A percentile compares a stretch with the other conserved stretches of the same genome.
Evolutionary conservation across 768 basidiomycete species (phyloP).

Genomic region (Mycena vitilis): DNA sequence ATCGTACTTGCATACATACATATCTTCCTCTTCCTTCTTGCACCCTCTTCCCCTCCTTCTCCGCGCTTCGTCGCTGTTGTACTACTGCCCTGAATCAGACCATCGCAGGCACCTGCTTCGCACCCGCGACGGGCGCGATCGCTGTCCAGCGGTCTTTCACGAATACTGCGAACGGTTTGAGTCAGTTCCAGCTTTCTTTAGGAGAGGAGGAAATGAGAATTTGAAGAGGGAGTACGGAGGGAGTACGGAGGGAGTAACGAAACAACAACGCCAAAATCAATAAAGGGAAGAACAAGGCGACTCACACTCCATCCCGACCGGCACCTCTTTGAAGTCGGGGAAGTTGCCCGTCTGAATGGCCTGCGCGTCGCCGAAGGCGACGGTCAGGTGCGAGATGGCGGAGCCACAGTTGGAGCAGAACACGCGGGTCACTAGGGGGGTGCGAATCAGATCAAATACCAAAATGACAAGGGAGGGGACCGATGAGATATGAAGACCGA

Average conservation of each 20-base stretch:
- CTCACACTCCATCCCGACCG: constrained; percentile 46
- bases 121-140: constrained; percentile 38
- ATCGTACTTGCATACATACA: too few relatives aligned
- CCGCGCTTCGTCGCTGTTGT: too few relatives aligned
- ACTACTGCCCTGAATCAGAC: neutral
- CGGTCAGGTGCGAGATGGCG: constrained; percentile 49
- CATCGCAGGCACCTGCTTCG: constrained; percentile 44
- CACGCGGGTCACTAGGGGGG: constrained; percentile 46
- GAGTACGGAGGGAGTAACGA: neutral
- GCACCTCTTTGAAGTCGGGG: constrained; percentile 43
- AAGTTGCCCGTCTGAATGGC: constrained; percentile 55
- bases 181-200: neutral
- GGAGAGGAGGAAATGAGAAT: neutral
- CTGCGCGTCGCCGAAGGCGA: constrained; percentile 48
- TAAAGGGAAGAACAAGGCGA: constrained; percentile 22
- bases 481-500: too few relatives aligned
- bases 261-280: neutral
- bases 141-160: constrained; percentile 50
- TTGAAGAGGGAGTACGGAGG: too few relatives aligned
- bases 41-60: too few relatives aligned
- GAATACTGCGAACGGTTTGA: constrained; percentile 41
- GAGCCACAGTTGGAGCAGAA: constrained; percentile 53
- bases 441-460: too few relatives aligned
- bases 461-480: too few relatives aligned
- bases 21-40: too few relatives aligned